A percentile compares a stretch with the other conserved stretches of the same genome.
Evolutionary conservation across 2,329 filamentous ascomycete species (phyloP).

Genomic region (Botrytis medusae): DNA sequence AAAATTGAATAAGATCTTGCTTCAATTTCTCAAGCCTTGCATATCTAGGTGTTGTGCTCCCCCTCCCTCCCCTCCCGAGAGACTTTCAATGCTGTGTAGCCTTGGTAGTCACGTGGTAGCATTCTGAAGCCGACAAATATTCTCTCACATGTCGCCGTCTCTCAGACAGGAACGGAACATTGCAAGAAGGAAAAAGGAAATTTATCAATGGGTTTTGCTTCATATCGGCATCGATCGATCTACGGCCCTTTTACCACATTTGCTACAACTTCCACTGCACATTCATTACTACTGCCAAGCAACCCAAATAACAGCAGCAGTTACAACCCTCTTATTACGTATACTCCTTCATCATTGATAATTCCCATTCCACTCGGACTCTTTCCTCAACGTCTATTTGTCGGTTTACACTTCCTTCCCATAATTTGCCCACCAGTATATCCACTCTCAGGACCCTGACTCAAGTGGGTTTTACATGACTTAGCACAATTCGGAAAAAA

Average conservation of each 20-base stretch:
- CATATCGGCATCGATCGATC: not conserved
- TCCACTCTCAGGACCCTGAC: slow-evolving; percentile 3
- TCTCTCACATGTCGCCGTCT: not conserved
- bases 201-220: not conserved
- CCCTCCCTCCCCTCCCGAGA: too few species aligned
- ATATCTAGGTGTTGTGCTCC: not conserved
- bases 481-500: not conserved
- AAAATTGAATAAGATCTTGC: not conserved
- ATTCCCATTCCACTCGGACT: not conserved
- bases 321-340: not conserved
- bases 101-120: too few species aligned
- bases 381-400: not conserved
- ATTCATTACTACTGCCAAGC: not conserved
- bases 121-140: not conserved
- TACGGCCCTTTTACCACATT: not conserved
- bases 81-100: too few species aligned
- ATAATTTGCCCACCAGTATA: not conserved
- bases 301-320: not conserved
- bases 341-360: slow-evolving; percentile 12
- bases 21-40: not conserved
- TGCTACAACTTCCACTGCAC: not conserved
- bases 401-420: not conserved
- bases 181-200: not conserved
- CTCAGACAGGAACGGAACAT: not conserved
- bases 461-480: slow-evolving; percentile 6